These are phyloP conservation scores for Diplocarpon rosae DNA, from an alignment of 2,329 filamentous ascomycete species.

Conservation along the genomic window DNA sequence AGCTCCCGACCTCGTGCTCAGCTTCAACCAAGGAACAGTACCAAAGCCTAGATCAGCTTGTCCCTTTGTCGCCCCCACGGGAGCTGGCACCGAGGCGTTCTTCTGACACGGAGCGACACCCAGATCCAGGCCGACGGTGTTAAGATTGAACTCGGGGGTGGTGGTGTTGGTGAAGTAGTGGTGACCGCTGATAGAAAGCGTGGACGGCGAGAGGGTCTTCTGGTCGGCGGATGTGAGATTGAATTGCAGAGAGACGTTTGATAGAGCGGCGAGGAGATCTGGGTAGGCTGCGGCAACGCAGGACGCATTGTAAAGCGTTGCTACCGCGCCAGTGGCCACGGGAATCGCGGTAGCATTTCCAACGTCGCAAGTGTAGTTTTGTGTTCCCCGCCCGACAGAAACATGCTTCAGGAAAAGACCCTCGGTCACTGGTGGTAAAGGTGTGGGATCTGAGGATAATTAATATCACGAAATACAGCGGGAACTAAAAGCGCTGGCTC, in stretches of 20 bases:
- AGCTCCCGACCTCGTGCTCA: slow-evolving; percentile 44
- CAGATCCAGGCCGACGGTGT: slow-evolving; percentile 43
- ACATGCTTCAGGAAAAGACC: slow-evolving; percentile 64
- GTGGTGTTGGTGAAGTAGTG: slow-evolving; percentile 68
- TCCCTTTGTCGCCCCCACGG: slow-evolving; percentile 47
- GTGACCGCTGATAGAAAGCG: slow-evolving; percentile 57
- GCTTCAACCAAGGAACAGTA: slow-evolving; percentile 72
- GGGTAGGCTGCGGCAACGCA: slow-evolving; percentile 65
- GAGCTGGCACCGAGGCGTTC: slow-evolving; percentile 49
- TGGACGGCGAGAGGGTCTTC: slow-evolving; percentile 40
- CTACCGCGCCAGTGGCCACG: slow-evolving; percentile 59
- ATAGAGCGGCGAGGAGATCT: slow-evolving; percentile 52
- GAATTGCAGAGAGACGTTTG: slow-evolving; percentile 58
- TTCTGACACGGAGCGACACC: slow-evolving; percentile 55
- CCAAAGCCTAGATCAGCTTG: slow-evolving; percentile 45
- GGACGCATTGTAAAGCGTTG: slow-evolving; percentile 77
- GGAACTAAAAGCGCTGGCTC: slow-evolving; percentile 25
- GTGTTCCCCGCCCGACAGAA: slow-evolving; percentile 74
- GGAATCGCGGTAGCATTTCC: slow-evolving; percentile 50
- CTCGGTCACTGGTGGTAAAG: slow-evolving; percentile 47
- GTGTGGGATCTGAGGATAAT: slow-evolving; percentile 37
- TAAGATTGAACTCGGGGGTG: slow-evolving; percentile 72
- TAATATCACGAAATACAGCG: slow-evolving; percentile 5
- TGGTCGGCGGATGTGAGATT: slow-evolving; percentile 35
- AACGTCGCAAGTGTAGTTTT: slow-evolving; percentile 83